Evolutionary conservation across 2,329 filamentous ascomycete species (phyloP), one percentile per base, ranked within the genome.

Genomic region (Xylariaceae sp.): DNA sequence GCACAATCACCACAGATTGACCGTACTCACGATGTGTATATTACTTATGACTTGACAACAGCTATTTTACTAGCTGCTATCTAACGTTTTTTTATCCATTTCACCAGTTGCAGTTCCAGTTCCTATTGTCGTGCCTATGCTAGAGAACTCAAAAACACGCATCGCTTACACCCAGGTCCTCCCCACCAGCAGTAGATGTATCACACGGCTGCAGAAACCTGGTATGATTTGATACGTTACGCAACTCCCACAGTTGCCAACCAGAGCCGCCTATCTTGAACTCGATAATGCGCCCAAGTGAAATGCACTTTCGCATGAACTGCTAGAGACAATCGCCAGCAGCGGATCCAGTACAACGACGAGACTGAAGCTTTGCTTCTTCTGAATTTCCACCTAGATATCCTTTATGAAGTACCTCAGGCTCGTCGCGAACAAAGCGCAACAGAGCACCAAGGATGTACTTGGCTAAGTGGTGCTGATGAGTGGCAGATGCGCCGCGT

Each of bases 401-500:
- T 17, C 16, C 11, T 49, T 4, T 14, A 6, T 5, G 17, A 33
- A 16, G 8, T n/a, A 9, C 24, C 41, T 29, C 4, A 17, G 17
- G n/a, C 37, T 17, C 6, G 37, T n/a, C n/a, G 12, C 4, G 19
- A 40, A 9, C 9, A 14, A 17, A 23, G 7, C 12, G 12, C 33
- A 36, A 16, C 7, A 36, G n/a, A 36, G 6, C 6, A 6, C 37
- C 6, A 21, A 12, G 4, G 17, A 19, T 46, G 39, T 9, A 28
- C 5, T 28, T 75, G 72, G 72, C 70, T 74, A 1, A 43, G 67
- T 8, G 59, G 70, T 47, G 34, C 64, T 6, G 24, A 55, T 0
- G 37, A 62, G 19, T 74, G 72, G 69, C 54, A 19, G 7, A 16
- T 6, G 9, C 63, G 56, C 14, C 68, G 70, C 6, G 41, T 41